Evolutionary conservation across 2,329 filamentous ascomycete genomes (phyloP).

Genomic region (Fusarium hostae): DNA sequence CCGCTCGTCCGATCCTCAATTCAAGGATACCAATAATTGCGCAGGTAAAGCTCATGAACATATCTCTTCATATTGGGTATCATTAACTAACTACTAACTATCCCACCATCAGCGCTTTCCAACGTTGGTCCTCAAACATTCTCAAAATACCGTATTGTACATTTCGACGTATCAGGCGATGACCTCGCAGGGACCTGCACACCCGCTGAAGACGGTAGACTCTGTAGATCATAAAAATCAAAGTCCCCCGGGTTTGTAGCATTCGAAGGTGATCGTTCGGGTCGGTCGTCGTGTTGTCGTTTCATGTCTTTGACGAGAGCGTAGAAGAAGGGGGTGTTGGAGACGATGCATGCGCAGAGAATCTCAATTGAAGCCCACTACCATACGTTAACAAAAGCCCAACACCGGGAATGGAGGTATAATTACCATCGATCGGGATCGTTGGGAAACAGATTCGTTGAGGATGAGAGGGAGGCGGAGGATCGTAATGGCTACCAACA

Average conservation of each 20-base stretch:
- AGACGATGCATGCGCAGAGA: constrained; percentile 47
- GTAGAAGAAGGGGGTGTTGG: constrained; percentile 48
- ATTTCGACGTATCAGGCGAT: constrained; percentile 7
- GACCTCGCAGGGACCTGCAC: not conserved
- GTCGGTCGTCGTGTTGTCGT: constrained; percentile 40
- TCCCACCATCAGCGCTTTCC: not conserved
- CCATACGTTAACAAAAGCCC: not conserved
- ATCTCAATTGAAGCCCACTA: constrained; percentile 50
- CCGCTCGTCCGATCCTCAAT: not conserved
- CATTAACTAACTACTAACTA: constrained; percentile 3
- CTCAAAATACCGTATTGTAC: constrained; percentile 4
- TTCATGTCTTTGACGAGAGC: constrained; percentile 44
- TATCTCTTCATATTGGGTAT: constrained; percentile 1
- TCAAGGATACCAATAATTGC: not conserved
- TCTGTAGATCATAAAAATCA: constrained; percentile 31
- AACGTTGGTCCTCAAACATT: not conserved
- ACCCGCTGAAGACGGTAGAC: constrained; percentile 19
- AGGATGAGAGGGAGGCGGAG: constrained; percentile 47
- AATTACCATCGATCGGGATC: constrained; percentile 45
- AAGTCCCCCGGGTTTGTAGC: constrained; percentile 11
- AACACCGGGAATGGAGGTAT: accelerated
- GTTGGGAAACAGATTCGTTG: constrained; percentile 44
- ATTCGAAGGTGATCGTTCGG: constrained; percentile 22
- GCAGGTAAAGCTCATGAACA: not conserved
- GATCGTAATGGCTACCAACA: constrained; percentile 46